These are phyloP conservation scores for Candida nemodendra DNA, from an alignment of 805 yeast genomes.

Conservation along the genomic window DNA sequence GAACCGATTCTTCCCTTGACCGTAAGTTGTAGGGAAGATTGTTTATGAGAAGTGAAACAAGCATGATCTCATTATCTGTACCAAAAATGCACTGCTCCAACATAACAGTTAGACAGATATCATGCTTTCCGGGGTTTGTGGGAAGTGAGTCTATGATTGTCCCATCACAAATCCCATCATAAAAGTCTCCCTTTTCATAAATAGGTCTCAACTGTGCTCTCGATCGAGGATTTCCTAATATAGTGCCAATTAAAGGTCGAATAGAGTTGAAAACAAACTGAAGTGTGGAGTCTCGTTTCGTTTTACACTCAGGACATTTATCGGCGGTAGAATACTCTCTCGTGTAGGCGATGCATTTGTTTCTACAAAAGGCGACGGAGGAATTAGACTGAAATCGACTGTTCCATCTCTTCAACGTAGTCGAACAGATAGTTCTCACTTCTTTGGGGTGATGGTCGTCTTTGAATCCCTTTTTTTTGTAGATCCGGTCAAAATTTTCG, in stretches of 20 bases:
- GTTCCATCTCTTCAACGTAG: conserved; percentile 11
- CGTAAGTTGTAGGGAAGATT: conserved; percentile 8
- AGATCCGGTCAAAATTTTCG: conserved; percentile 17
- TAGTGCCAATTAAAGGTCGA: conserved; percentile 13
- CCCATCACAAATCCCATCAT: conserved; percentile 4
- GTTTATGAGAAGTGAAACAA: conserved; percentile 11
- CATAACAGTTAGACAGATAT: conserved; percentile 8
- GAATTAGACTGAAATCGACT: conserved; percentile 4
- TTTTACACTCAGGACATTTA: conserved; percentile 10
- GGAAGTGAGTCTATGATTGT: neutral
- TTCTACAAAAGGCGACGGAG: conserved; percentile 11
- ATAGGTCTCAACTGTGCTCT: conserved; percentile 11
- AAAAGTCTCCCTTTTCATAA: neutral
- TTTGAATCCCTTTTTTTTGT: conserved; percentile 7
- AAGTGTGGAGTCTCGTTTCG: conserved; percentile 6
- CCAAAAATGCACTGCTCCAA: conserved; percentile 6
- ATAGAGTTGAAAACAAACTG: conserved; percentile 12
- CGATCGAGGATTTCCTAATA: conserved; percentile 12
- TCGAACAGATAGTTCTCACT: conserved; percentile 12
- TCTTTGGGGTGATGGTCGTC: conserved; percentile 6
- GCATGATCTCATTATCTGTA: conserved; percentile 5
- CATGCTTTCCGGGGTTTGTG: conserved; percentile 3
- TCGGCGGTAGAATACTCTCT: conserved; percentile 4
- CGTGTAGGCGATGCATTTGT: conserved; percentile 15
- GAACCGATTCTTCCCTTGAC: conserved; percentile 12